These are phyloP conservation scores for Penicillium sp. DNA, from an alignment of 2,329 filamentous ascomycete species.

Conservation along the genomic window DNA sequence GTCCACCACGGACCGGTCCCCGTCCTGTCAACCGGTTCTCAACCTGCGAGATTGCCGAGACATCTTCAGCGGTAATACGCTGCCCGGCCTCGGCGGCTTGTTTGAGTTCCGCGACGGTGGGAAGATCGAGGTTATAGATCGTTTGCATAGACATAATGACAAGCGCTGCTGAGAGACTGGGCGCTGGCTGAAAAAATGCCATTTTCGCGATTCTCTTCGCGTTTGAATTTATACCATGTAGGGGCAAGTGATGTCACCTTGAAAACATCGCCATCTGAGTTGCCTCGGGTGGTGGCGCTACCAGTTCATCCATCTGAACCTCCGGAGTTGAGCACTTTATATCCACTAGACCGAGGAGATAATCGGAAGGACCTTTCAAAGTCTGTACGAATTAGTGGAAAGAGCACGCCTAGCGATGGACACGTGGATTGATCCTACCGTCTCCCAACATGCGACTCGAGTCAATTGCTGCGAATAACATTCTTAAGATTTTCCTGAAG, in stretches of 20 bases:
- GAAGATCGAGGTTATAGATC: slow-evolving; percentile 27
- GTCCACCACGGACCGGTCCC: slow-evolving; percentile 34
- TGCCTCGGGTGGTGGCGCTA: slow-evolving; percentile 25
- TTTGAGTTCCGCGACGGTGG: slow-evolving; percentile 34
- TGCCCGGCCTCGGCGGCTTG: slow-evolving; percentile 34
- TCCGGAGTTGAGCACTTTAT: neutral
- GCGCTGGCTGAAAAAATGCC: neutral
- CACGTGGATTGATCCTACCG: too few species aligned
- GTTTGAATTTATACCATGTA: neutral
- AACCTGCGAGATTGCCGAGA: slow-evolving; percentile 34
- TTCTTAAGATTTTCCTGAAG: too few species aligned
- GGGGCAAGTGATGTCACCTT: slow-evolving; percentile 29
- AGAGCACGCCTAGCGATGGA: too few species aligned
- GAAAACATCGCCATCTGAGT: slow-evolving; percentile 19
- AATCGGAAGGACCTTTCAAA: too few species aligned
- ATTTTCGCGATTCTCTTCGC: neutral
- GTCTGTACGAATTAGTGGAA: too few species aligned
- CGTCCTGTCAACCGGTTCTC: slow-evolving; percentile 35
- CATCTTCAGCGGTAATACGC: slow-evolving; percentile 36
- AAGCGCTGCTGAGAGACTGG: neutral
- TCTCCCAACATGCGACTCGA: too few species aligned
- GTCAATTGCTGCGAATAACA: too few species aligned
- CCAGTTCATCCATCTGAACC: neutral
- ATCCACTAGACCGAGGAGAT: too few species aligned
- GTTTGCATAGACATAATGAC: neutral